phyloP scores from a whole-genome alignment of 169 alveolate species.

The Eimeria acervulina region DNA sequence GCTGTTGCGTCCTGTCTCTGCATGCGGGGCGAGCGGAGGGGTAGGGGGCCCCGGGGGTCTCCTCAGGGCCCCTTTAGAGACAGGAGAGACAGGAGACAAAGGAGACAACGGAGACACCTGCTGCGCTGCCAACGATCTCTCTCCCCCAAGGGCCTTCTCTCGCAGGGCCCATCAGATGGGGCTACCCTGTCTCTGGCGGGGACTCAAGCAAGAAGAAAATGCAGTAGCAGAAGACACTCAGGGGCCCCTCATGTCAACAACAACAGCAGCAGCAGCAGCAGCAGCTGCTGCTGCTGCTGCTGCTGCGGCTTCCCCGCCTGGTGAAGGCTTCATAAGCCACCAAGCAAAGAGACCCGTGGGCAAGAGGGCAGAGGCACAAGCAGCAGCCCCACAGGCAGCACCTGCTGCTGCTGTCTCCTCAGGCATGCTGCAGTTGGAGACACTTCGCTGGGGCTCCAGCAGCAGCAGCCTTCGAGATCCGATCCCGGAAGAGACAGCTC shows the following conservation, averaged over 20 bases:
- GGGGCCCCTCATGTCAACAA: background rate
- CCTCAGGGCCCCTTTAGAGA: background rate
- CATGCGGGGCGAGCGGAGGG: background rate
- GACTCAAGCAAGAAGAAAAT: background rate
- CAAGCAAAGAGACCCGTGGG: background rate
- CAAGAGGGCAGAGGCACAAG: background rate
- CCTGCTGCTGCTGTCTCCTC: background rate
- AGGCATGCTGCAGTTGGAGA: background rate
- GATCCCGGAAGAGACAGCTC: background rate
- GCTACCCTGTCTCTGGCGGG: conserved; percentile 27
- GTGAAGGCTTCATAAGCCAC: background rate
- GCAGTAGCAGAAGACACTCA: background rate
- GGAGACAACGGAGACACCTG: conserved; percentile 13
- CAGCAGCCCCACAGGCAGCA: background rate
- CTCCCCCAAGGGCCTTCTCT: conserved; percentile 49
- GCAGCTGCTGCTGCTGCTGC: background rate
- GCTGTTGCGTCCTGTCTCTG: conserved; percentile 26
- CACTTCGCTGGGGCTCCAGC: background rate
- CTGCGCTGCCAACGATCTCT: background rate
- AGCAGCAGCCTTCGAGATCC: background rate
- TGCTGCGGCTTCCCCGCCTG: background rate
- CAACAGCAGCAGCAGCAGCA: background rate
- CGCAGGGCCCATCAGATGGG: conserved; percentile 69
- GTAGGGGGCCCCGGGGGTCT: background rate
- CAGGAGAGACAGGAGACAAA: conserved; percentile 2